Evolutionary conservation across 192 early-diverging fungal genomes (phyloP).

Genomic region (Thoreauomyces humboldtii): DNA sequence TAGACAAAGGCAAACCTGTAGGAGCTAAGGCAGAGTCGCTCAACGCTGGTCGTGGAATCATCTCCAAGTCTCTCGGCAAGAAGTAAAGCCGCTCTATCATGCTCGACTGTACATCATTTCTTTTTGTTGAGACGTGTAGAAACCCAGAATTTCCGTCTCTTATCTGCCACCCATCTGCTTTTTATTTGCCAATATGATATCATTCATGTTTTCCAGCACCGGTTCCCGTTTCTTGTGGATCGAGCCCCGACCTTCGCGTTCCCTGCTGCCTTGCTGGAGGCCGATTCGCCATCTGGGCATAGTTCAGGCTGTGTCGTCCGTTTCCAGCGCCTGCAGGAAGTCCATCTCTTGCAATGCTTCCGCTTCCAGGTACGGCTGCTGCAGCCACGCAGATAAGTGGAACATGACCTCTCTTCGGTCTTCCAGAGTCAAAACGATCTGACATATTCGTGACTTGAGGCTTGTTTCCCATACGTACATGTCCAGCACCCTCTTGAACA

Average conservation of each 20-base stretch:
- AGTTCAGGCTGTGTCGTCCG: no score
- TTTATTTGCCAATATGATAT: no score
- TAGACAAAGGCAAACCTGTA: slow-evolving; percentile 29
- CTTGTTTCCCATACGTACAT: slow-evolving; percentile 17
- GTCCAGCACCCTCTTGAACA: neutral
- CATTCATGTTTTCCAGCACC: no score
- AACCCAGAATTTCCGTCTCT: no score
- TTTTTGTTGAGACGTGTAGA: no score
- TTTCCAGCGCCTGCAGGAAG: slow-evolving; percentile 9
- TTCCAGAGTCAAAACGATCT: neutral
- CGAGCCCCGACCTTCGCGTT: no score
- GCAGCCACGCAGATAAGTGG: slow-evolving; percentile 23
- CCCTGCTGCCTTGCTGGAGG: no score
- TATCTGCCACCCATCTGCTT: no score
- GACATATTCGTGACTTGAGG: slow-evolving; percentile 5
- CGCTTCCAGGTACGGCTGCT: slow-evolving; percentile 29
- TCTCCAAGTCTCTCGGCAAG: slow-evolving; percentile 27
- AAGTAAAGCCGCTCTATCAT: no score
- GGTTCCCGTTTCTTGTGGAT: no score
- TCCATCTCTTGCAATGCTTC: slow-evolving; percentile 8
- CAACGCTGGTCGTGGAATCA: slow-evolving; percentile 43
- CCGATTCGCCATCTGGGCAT: no score
- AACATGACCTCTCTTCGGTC: slow-evolving; percentile 21
- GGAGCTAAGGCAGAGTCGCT: slow-evolving; percentile 36
- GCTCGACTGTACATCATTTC: no score